Conservation (phyloP, 495 filamentous ascomycete genomes). For the Chaetomidium leptoderma region DNA sequence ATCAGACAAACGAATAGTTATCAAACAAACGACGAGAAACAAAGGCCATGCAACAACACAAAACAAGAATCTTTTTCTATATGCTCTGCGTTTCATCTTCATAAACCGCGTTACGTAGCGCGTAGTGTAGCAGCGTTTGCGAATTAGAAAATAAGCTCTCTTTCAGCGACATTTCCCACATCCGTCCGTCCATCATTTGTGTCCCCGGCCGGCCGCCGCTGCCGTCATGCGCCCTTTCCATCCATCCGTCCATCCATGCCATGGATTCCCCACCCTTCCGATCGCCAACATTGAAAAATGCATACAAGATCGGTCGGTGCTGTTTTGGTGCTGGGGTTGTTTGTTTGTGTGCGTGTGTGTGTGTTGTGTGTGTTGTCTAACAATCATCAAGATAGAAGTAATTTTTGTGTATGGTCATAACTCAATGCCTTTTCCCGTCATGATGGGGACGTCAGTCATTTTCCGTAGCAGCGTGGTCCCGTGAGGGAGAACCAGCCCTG, state of each 20-base stretch:
- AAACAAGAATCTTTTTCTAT: conserved; percentile 5
- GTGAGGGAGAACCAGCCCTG: conserved; percentile 14
- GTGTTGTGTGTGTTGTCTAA: neutral
- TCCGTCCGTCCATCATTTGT: neutral
- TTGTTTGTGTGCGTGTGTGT: neutral
- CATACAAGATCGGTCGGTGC: neutral
- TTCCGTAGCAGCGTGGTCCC: conserved; percentile 14
- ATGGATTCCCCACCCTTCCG: neutral
- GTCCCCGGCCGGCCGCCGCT: no score
- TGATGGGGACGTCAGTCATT: conserved; percentile 29
- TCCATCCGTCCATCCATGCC: neutral
- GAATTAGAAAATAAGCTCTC: no score
- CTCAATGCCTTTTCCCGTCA: conserved; percentile 19
- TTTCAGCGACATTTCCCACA: neutral
- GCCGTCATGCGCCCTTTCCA: neutral
- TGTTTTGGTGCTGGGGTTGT: neutral
- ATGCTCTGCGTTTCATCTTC: conserved; percentile 7
- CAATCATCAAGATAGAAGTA: neutral
- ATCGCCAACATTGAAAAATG: conserved; percentile 1
- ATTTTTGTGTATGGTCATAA: conserved; percentile 13
- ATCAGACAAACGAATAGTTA: neutral
- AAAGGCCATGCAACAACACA: neutral
- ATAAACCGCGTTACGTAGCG: conserved; percentile 3
- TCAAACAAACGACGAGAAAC: neutral
- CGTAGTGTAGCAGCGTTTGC: no score